phyloP scores from a whole-genome alignment of 768 basidiomycete species.

The Suillus americanus region DNA sequence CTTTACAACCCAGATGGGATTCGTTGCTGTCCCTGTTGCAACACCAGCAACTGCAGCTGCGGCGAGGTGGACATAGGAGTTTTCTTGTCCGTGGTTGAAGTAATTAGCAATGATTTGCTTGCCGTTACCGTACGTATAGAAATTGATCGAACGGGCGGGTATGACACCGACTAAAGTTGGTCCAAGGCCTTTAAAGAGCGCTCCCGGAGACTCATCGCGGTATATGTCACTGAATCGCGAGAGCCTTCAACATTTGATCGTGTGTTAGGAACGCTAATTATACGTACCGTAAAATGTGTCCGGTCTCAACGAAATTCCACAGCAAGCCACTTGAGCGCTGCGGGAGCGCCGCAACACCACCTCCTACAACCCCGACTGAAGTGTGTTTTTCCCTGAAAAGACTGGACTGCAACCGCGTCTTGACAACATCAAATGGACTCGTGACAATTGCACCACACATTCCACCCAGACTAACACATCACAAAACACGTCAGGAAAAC shows the following conservation, averaged over 20 bases:
- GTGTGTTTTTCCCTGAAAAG: constrained; percentile 59
- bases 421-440: constrained; percentile 97
- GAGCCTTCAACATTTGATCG: background rate
- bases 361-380: constrained; percentile 32
- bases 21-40: constrained; percentile 85
- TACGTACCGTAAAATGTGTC: constrained; percentile 77
- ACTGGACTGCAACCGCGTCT: constrained; percentile 93
- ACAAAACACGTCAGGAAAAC: constrained; percentile 2
- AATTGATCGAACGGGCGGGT: constrained; percentile 95
- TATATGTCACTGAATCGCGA: constrained; percentile 70
- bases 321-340: constrained; percentile 54
- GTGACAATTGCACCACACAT: constrained; percentile 98
- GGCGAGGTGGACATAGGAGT: constrained; percentile 78
- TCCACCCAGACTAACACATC: constrained; percentile 72
- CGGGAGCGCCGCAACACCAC: constrained; percentile 30
- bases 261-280: background rate
- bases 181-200: constrained; percentile 92
- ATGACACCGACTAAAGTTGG: constrained; percentile 94
- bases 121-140: constrained; percentile 96
- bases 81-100: constrained; percentile 78
- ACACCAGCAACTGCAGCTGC: constrained; percentile 89
- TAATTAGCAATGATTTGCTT: constrained; percentile 85
- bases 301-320: constrained; percentile 95
- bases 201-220: constrained; percentile 80
- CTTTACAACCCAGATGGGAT: constrained; percentile 99